Conservation (phyloP, 2,329 filamentous ascomycete genomes). For the Colletotrichum tabaci region DNA sequence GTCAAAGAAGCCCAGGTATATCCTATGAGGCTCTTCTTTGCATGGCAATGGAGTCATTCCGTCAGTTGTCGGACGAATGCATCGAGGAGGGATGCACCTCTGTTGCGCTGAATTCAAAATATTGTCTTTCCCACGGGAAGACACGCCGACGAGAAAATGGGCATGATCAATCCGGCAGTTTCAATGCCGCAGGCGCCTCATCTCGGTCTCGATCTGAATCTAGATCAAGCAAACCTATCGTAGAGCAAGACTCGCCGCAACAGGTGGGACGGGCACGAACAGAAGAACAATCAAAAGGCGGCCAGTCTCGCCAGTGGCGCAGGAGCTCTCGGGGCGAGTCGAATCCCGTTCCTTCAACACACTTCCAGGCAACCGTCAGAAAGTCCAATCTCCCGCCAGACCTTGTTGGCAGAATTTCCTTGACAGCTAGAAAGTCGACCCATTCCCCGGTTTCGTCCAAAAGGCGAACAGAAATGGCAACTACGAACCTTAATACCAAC, state of each 20-base stretch:
- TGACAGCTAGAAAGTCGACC: slow-evolving; percentile 30
- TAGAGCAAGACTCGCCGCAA: slow-evolving; percentile 9
- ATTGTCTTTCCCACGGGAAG: slow-evolving; percentile 10
- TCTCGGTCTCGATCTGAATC: not conserved
- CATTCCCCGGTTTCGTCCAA: not conserved
- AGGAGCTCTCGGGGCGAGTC: not conserved
- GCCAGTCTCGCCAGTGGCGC: not conserved
- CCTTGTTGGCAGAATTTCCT: slow-evolving; percentile 15
- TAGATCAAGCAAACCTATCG: not conserved
- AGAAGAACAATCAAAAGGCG: slow-evolving; percentile 1
- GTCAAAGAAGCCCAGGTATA: not conserved
- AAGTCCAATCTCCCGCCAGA: slow-evolving; percentile 26
- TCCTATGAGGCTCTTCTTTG: not conserved
- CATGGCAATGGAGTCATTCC: slow-evolving; percentile 15
- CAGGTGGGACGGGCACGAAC: not conserved
- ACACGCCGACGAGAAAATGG: not conserved
- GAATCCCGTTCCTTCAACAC: not conserved
- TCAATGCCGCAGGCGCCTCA: not conserved
- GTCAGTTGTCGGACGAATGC: slow-evolving; percentile 6
- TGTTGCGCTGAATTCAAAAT: not conserved
- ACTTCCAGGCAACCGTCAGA: slow-evolving; percentile 3
- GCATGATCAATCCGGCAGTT: not conserved
- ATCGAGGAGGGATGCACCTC: slow-evolving; percentile 14
- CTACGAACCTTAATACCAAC: not conserved
- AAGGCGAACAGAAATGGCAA: not conserved